A percentile compares a stretch with the other conserved stretches of the same genome.
Evolutionary conservation across 2,329 filamentous ascomycete genomes (phyloP).

Genomic region (Zymoseptoria pseudotritici): DNA sequence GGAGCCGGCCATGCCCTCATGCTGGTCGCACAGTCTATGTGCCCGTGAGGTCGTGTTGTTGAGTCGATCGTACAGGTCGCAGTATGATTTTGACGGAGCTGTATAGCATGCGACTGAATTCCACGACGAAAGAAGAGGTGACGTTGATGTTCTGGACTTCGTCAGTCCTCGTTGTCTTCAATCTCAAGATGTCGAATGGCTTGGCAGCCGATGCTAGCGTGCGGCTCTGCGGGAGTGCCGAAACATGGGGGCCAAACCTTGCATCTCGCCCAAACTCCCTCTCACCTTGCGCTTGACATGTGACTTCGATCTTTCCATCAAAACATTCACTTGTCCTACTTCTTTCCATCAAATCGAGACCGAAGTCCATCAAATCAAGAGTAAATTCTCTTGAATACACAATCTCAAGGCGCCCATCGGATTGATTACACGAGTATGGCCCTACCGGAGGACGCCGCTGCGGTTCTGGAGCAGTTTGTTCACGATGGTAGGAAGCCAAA

Average conservation of each 20-base stretch:
- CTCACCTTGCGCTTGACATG: neutral
- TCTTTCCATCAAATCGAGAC: neutral
- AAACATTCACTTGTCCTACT: neutral
- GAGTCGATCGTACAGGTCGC: no score
- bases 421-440: conserved; percentile 28
- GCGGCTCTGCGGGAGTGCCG: conserved; percentile 6
- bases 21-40: conserved; percentile 2
- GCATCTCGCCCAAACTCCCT: neutral
- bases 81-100: no score
- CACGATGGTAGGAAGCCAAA: conserved; percentile 46
- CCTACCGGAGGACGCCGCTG: conserved; percentile 53
- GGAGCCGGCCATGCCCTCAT: conserved; percentile 20
- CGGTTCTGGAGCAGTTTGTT: conserved; percentile 73
- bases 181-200: neutral
- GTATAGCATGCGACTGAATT: neutral
- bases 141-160: neutral
- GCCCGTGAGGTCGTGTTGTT: neutral
- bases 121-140: neutral
- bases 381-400: neutral
- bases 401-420: neutral
- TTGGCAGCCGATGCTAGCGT: neutral
- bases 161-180: neutral
- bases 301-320: neutral
- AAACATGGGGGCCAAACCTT: neutral
- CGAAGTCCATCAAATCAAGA: neutral